Percentiles rank a stretch among this genome's conserved stretches.
These are phyloP conservation scores for Phytophthora macrochlamydospora DNA, from an alignment of 352 stramenopile species.

Conservation along the genomic window DNA sequence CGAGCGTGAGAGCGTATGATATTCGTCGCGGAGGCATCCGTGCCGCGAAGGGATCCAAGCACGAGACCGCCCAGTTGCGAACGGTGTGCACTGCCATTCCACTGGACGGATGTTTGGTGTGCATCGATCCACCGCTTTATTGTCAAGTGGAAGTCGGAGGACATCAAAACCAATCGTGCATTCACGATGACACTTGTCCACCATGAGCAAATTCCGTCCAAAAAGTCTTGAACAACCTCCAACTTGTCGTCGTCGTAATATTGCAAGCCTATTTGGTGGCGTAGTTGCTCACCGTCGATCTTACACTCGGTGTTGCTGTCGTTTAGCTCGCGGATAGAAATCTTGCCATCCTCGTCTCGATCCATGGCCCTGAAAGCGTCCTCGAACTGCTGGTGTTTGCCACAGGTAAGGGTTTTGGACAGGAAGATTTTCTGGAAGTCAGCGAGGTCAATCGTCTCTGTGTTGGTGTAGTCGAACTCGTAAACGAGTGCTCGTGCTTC, in stretches of 20 bases:
- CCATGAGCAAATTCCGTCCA: not conserved
- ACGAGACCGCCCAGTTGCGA: too few relatives aligned
- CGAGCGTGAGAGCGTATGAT: too few relatives aligned
- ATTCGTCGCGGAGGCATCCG: too few relatives aligned
- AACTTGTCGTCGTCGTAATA: constrained; percentile 29
- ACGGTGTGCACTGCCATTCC: too few relatives aligned
- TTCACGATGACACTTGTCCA: too few relatives aligned
- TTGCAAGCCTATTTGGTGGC: constrained; percentile 27
- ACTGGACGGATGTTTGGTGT: too few relatives aligned
- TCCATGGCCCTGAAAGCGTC: constrained; percentile 38
- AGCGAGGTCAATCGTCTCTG: constrained; percentile 28
- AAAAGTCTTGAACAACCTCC: constrained; percentile 11
- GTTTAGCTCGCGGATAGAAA: constrained; percentile 24
- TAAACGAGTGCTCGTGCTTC: constrained; percentile 44
- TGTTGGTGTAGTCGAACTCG: constrained; percentile 51
- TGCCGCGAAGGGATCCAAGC: too few relatives aligned
- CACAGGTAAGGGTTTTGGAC: constrained; percentile 38
- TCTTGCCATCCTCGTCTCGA: constrained; percentile 2
- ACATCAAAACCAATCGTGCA: too few relatives aligned
- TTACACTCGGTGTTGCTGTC: not conserved
- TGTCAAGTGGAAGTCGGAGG: too few relatives aligned
- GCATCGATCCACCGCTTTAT: too few relatives aligned
- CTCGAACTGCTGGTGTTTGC: constrained; percentile 25
- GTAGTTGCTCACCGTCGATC: constrained; percentile 23
- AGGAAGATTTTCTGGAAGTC: constrained; percentile 56